Evolutionary conservation across 441 rosid species (phyloP).

Genomic region (Raphanus hybrid): DNA sequence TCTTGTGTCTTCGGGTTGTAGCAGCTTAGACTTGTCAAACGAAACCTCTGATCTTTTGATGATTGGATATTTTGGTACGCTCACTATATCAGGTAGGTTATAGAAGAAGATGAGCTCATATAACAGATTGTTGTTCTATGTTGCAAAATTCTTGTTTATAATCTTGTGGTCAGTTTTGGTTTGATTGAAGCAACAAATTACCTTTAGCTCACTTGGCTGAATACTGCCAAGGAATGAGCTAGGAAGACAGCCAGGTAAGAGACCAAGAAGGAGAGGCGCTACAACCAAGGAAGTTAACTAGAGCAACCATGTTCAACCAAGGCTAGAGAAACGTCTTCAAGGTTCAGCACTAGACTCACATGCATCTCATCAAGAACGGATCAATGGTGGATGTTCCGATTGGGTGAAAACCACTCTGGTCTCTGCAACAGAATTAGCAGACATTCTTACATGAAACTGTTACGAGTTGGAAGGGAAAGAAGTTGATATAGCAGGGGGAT

Average conservation of each 20-base stretch:
- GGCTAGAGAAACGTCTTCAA: too few species aligned
- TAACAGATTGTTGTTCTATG: not conserved
- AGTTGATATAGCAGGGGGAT: not conserved
- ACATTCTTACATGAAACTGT: not conserved
- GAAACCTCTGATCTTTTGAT: not conserved
- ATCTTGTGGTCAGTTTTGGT: not conserved
- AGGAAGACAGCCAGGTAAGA: not conserved
- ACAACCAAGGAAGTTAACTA: not conserved
- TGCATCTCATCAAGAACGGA: not conserved
- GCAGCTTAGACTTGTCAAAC: not conserved
- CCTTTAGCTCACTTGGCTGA: not conserved
- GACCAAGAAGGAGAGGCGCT: not conserved
- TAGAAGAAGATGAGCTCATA: not conserved
- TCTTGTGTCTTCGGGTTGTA: not conserved
- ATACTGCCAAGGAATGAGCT: not conserved
- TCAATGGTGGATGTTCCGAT: not conserved
- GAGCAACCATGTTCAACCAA: not conserved
- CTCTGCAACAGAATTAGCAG: not conserved
- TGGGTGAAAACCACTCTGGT: not conserved
- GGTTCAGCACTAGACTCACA: not conserved
- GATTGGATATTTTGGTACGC: not conserved
- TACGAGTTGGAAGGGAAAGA: not conserved
- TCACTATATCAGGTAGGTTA: not conserved
- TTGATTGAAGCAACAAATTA: not conserved
- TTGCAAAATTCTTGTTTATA: not conserved